Percentiles rank a stretch among this genome's conserved stretches.
phyloP scores from a whole-genome alignment of 2,329 filamentous ascomycete genomes.

The Oidium heveae region DNA sequence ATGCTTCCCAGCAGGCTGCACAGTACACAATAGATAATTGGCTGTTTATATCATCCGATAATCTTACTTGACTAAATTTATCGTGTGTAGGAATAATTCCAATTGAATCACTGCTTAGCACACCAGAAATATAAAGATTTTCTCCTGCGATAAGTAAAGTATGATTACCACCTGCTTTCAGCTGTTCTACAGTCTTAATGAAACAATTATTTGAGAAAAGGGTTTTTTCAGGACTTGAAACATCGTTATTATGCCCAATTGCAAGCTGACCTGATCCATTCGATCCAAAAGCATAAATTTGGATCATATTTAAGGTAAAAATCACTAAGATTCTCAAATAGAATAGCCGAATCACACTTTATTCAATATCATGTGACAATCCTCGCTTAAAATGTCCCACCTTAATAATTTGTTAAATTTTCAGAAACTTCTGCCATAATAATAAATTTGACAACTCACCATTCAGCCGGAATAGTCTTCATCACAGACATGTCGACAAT shows the following conservation, averaged over 20 bases:
- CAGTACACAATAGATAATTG: constrained; percentile 17
- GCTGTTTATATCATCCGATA: constrained; percentile 8
- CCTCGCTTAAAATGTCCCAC: too few species aligned
- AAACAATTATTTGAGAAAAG: constrained; percentile 22
- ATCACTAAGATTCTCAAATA: too few species aligned
- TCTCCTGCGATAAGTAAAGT: constrained; percentile 47
- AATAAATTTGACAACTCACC: too few species aligned
- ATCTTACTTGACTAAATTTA: constrained; percentile 6
- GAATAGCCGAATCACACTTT: too few species aligned
- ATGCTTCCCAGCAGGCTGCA: constrained; percentile 59
- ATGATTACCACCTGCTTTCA: constrained; percentile 56
- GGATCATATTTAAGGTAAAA: constrained; percentile 21
- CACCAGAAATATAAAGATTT: constrained; percentile 38
- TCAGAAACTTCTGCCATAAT: too few species aligned
- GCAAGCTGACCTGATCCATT: constrained; percentile 56
- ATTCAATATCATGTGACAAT: too few species aligned
- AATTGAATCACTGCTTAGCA: constrained; percentile 23
- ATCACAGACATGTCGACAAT: too few species aligned
- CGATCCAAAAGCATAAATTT: constrained; percentile 44
- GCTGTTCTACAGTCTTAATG: constrained; percentile 15
- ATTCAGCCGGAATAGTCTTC: too few species aligned
- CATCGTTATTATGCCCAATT: constrained; percentile 44
- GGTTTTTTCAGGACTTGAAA: constrained; percentile 37
- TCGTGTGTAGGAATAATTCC: constrained; percentile 1
- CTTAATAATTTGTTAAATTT: too few species aligned